Base-by-base conservation (phyloP, 2,329 filamentous ascomycete genomes). In the Trichoderma simmonsii region DNA sequence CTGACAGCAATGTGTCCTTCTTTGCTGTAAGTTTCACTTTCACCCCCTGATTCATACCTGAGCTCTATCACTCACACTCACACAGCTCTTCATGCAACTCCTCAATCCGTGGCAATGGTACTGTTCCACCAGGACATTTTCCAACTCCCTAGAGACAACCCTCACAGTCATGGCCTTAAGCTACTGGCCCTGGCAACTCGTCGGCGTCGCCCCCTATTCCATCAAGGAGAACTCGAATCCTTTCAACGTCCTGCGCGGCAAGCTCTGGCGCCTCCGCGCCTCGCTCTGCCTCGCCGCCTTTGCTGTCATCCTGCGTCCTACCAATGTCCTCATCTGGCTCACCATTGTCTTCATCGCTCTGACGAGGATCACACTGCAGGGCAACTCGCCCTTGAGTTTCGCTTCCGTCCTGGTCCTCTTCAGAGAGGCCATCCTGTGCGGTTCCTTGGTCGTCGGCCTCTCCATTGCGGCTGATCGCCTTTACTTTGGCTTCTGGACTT, bases 111-210 rank as follows among this genome's bases (percentile, higher is more conserved):
- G 96, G 94, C 94, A 98, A 80, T 98, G 93, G 93, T 98, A 96
- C 82, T 96, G 92, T 82, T 96, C 94, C 1, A 95, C 94, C 0
- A 89, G 96, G 61, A 97, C 96, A 1, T 92, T 99, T 78, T 98
- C 95, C 70, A 99, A 99, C 82, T 96, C 91, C 67, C 85, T 98
- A 5, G 96, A 99, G 84, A 94, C 92, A n/a, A 93, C 92, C 0
- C 83, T 99, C 76, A 98, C 95, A 5, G 86, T 92, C 72, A 86
- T 90, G 77, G 95, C 94, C 2, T 84, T 98, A 60, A 90, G 90
- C 79, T 89, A 91, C 76, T 98, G 94, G 93, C 95, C 96, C 14
- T 98, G 96, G 95, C 85, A 89, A 71, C 86, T 93, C 81, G 85
- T 91, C 48, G 80, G 82, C 51, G 80, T 82, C 54, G 81, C 82